Conservation (phyloP, 2,329 filamentous ascomycete species). For the Diaporthe ampelina region DNA sequence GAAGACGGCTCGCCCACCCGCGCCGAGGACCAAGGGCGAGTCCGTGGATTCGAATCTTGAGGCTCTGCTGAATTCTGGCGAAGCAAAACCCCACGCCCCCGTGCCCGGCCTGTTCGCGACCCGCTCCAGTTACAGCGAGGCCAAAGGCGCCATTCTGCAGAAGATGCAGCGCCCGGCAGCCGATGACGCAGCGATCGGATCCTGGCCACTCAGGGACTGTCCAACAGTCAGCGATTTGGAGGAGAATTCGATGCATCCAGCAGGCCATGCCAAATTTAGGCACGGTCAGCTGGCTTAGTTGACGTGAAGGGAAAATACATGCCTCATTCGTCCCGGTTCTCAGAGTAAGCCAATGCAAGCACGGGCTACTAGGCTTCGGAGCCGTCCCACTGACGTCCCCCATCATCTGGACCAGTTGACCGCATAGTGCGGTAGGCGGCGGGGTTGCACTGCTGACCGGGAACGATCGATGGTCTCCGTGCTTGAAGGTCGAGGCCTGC, state of each 20-base stretch:
- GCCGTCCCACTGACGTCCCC: not conserved
- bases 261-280: not conserved
- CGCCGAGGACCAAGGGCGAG: not conserved
- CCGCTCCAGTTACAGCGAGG: not conserved
- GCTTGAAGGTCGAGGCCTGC: not conserved
- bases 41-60: not conserved
- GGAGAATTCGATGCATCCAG: not conserved
- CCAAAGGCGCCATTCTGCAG: not conserved
- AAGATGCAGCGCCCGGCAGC: not conserved
- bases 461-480: not conserved
- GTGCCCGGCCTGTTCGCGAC: slow-evolving; percentile 13
- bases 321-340: not conserved
- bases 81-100: not conserved
- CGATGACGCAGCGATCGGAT: not conserved
- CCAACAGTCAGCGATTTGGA: not conserved
- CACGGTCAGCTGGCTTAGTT: not conserved
- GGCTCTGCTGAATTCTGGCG: slow-evolving; percentile 1
- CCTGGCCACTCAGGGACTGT: not conserved
- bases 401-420: not conserved
- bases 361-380: not conserved
- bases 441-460: not conserved
- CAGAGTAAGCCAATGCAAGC: not conserved
- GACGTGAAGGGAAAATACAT: not conserved
- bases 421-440: not conserved
- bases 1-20: not conserved